Percentiles rank a stretch among this genome's conserved stretches.
Conservation (phyloP, 2,329 filamentous ascomycete species). For the Fusarium mundagurra region DNA sequence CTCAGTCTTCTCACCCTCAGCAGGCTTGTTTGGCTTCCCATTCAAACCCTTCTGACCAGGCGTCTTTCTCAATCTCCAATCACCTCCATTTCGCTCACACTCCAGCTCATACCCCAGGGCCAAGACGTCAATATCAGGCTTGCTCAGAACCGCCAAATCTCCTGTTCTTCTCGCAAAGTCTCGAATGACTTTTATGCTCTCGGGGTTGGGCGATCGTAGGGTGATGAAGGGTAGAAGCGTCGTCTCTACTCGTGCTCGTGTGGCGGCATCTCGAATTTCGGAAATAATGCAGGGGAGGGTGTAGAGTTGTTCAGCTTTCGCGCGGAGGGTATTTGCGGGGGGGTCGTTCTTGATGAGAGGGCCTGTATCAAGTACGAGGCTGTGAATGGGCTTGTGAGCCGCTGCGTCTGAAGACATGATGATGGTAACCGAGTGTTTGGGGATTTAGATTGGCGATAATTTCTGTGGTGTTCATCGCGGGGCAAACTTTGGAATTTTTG, state of each 20-base stretch:
- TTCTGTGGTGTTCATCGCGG: constrained; percentile 41
- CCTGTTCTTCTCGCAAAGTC: constrained; percentile 91
- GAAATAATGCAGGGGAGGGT: constrained; percentile 87
- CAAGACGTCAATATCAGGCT: constrained; percentile 87
- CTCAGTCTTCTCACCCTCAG: constrained; percentile 20
- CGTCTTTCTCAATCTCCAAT: constrained; percentile 82
- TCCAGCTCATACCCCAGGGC: constrained; percentile 96
- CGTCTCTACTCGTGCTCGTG: constrained; percentile 82
- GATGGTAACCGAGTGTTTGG: constrained; percentile 7
- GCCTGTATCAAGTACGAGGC: constrained; percentile 88
- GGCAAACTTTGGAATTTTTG: constrained; percentile 30
- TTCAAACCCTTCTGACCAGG: constrained; percentile 84
- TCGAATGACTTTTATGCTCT: constrained; percentile 81
- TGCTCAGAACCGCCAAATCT: constrained; percentile 87
- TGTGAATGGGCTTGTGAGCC: constrained; percentile 75
- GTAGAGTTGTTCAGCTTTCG: constrained; percentile 78
- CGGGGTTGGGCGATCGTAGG: constrained; percentile 76
- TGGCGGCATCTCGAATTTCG: constrained; percentile 88
- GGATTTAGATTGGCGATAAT: constrained; percentile 35
- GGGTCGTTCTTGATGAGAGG: constrained; percentile 95
- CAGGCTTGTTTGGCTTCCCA: constrained; percentile 62
- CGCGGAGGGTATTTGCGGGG: constrained; percentile 81
- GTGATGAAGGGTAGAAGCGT: constrained; percentile 87
- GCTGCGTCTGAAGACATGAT: constrained; percentile 40
- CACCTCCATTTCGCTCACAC: constrained; percentile 86